These are phyloP conservation scores for Calonectria pauciramosa DNA, from an alignment of 2,329 filamentous ascomycete species.

Conservation along the genomic window DNA sequence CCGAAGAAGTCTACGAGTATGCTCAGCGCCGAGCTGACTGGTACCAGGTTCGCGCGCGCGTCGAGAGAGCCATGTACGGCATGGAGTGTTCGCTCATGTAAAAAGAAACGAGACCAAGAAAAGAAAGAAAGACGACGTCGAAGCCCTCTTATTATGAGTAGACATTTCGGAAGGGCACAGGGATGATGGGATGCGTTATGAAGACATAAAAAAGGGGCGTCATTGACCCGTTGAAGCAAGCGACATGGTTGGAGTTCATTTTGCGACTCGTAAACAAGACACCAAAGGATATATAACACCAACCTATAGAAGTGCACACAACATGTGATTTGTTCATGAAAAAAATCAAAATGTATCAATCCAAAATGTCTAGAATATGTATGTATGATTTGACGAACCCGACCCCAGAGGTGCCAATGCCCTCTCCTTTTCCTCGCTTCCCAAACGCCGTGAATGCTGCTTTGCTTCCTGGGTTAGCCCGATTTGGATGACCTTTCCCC, in stretches of 20 bases:
- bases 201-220: constrained; percentile 27
- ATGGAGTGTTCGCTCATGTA: constrained; percentile 91
- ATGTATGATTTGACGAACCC: constrained; percentile 8
- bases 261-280: constrained; percentile 26
- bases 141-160: not conserved
- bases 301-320: constrained; percentile 25
- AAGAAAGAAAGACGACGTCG: not conserved
- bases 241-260: constrained; percentile 28
- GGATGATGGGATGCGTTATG: constrained; percentile 13
- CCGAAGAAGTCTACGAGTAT: constrained; percentile 98
- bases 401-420: constrained; percentile 7
- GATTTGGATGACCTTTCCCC: not conserved
- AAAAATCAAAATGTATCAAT: not conserved
- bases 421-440: not conserved
- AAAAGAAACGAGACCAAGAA: not conserved
- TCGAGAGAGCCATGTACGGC: constrained; percentile 98
- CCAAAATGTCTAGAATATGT: not conserved
- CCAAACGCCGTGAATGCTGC: constrained; percentile 25
- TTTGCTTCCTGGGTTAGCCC: not conserved
- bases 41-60: constrained; percentile 89
- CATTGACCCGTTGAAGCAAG: constrained; percentile 35
- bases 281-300: constrained; percentile 24
- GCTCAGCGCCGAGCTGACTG: constrained; percentile 94
- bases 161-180: not conserved
- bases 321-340: constrained; percentile 3